Evolutionary conservation across 345 rosid species (phyloP), one percentile per base, ranked within the genome.

Genomic region (Jatropha curcas): DNA sequence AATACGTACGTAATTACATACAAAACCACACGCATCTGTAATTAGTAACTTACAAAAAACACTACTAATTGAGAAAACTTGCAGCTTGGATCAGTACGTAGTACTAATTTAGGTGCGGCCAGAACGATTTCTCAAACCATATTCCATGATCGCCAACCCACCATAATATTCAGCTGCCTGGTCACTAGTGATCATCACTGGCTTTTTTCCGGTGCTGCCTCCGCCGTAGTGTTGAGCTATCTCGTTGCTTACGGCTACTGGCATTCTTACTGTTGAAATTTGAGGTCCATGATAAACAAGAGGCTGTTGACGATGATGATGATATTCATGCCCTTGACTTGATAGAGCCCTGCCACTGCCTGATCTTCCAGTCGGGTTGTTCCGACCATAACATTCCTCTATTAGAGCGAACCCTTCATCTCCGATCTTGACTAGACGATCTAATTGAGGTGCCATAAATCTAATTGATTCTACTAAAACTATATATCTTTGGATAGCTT

Each of bases 201-300:
- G 17, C 39, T 27, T 65, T 28, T 2, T 28, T 34, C 11, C 17
- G 43, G 17, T 31, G 4, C 3, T 25, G 10, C 1, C 9, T 7
- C 34, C 17, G 7, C 19, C 53, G 4, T 43, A 28, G 52, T 8
- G 6, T 13, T 70, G 65, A 58, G 39, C 14, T 0, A 12, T 35
- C 53, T 56, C 39, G 55, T 57, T 45, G 25, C 52, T 35, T 7
- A 46, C 5, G 34, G 27, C 9, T 1, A 43, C 65, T 2, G 28
- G 39, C 64, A 70, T 1, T 53, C 17, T 57, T 35, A 56, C 33
- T 0, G 65, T 70, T 11, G 65, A 27, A 56, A 70, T 43, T 58
- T 39, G 41, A 58, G 65, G 73, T 4, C 41, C 55, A 13, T 70
- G 27, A 28, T 70, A 70, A 20, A 70, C 52, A 7, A 17, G 28